phyloP scores from a whole-genome alignment of 2,329 filamentous ascomycete species.

The Canariomyces notabilis region DNA sequence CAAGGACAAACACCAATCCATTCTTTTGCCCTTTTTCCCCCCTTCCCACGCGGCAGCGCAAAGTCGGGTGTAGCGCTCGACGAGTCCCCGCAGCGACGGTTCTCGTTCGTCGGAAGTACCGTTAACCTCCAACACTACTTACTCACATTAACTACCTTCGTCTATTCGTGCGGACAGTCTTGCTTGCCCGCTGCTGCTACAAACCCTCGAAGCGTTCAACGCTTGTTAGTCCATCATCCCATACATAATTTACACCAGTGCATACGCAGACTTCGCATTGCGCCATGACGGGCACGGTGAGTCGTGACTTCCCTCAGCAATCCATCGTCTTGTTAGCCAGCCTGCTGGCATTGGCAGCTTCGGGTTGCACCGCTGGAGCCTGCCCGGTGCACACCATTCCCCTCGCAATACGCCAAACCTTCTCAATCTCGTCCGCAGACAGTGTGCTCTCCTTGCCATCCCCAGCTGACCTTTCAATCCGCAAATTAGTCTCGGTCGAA shows the following conservation, averaged over 20 bases:
- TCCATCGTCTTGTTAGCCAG: constrained; percentile 6
- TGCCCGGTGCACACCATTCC: not conserved
- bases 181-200: not conserved
- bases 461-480: constrained; percentile 1
- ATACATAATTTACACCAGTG: not conserved
- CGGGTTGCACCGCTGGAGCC: not conserved
- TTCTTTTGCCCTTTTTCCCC: too few species aligned
- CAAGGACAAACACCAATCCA: not conserved
- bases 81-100: not conserved
- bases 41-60: not conserved
- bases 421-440: not conserved
- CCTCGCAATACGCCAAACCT: constrained; percentile 17
- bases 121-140: not conserved
- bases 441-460: not conserved
- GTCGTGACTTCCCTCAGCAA: constrained; percentile 6
- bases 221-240: not conserved
- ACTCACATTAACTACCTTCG: not conserved
- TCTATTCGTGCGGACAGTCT: constrained; percentile 6
- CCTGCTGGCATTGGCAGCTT: constrained; percentile 21
- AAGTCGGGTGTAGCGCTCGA: not conserved
- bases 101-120: not conserved
- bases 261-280: not conserved
- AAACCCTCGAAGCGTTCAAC: not conserved
- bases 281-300: constrained; percentile 9
- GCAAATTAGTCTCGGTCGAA: constrained; percentile 33